phyloP scores from a whole-genome alignment of 768 basidiomycete genomes.

The Lactarius trivialis region DNA sequence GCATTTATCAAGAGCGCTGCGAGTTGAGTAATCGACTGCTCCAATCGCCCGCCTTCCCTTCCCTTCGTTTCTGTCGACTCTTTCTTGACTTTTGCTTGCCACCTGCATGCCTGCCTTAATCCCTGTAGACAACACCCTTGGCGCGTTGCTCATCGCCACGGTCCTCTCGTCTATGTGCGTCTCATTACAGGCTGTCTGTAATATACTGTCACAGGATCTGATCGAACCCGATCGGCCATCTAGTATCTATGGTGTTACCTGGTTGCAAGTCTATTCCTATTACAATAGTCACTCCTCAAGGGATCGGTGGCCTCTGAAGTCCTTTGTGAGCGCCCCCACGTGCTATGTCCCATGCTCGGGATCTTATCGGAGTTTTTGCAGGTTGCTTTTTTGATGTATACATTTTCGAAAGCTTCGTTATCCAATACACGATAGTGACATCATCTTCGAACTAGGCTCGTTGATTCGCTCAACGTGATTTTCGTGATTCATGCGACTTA shows the following conservation, averaged over 20 bases:
- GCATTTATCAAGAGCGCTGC: background rate
- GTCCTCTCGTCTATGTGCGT: background rate
- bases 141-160: background rate
- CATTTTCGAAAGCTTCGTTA: background rate
- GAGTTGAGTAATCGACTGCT: background rate
- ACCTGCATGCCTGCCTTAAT: background rate
- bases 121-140: background rate
- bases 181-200: no score
- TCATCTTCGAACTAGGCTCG: background rate
- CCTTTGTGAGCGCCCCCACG: background rate
- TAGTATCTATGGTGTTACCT: constrained; percentile 3
- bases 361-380: background rate
- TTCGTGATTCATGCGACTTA: background rate
- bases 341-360: background rate
- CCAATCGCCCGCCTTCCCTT: background rate
- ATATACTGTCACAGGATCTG: background rate
- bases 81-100: background rate
- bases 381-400: constrained; percentile 7
- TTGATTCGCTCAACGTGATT: background rate
- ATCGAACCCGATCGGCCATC: background rate
- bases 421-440: background rate
- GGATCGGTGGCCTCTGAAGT: background rate
- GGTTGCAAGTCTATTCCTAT: constrained; percentile 9
- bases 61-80: background rate
- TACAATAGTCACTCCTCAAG: background rate